Conservation (phyloP, 306 rosid genomes). For the Glycyrrhiza uralensis region DNA sequence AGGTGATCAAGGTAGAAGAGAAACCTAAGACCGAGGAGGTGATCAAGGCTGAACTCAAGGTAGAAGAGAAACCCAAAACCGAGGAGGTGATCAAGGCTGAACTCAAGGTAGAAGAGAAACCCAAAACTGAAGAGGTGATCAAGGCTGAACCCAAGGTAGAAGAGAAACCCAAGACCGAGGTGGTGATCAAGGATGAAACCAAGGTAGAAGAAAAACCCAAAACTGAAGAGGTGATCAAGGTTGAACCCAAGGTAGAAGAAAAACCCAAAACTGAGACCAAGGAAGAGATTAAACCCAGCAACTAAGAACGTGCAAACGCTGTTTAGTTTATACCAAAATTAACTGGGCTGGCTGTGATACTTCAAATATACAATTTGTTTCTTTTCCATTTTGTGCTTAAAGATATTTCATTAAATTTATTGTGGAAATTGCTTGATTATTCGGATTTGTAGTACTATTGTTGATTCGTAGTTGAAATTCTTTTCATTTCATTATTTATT, state of each 20-base stretch:
- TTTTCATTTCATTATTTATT: too few relatives aligned
- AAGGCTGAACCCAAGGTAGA: background rate
- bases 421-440: slow-evolving; percentile 1
- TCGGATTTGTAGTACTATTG: too few relatives aligned
- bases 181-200: background rate
- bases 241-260: too few relatives aligned
- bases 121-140: background rate
- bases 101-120: background rate
- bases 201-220: background rate
- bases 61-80: background rate
- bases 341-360: background rate
- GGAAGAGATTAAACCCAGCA: too few relatives aligned
- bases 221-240: background rate
- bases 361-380: background rate
- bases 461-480: too few relatives aligned
- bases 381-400: slow-evolving; percentile 16
- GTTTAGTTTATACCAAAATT: background rate
- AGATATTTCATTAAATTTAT: background rate
- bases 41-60: background rate
- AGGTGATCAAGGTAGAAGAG: too few relatives aligned
- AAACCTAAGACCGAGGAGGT: background rate
- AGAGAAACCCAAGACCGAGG: background rate
- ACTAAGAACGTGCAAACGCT: background rate
- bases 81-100: slow-evolving; percentile 10
- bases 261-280: background rate